Evolutionary conservation across 768 basidiomycete species (phyloP), one percentile per base, ranked within the genome.

Genomic region (Amanita rubescens): DNA sequence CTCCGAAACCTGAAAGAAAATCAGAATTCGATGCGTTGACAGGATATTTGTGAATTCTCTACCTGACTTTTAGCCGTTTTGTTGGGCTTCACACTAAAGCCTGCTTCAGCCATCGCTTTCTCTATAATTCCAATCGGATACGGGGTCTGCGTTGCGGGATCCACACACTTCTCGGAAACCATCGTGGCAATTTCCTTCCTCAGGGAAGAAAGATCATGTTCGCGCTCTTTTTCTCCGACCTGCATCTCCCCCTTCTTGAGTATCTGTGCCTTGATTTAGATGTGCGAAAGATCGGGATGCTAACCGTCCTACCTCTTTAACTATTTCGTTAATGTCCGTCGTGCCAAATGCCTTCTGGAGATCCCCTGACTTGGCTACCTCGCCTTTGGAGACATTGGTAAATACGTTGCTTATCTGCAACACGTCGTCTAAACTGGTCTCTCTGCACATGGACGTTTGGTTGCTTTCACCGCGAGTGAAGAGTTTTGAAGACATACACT

Each of bases 351-450:
- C 85, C 69, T 97, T 97, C 67, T 91, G 79, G 45, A 98, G 84
- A 63, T 99, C 95, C 22, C 84, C 85, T 43, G 80, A 77, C 65
- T 90, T 90, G 0, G 96, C 94, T 1, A 93, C 80, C 65, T 94
- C 90, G 20, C 96, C 96, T 69, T 98, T 98, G 6, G 94, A 90
- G 34, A 98, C 94, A 69, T 98, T 98, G 32, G 81, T 77, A 69
- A 98, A 99, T 51, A 99, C 92, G 63, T 94, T 92, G 60, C 83
- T 88, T 64, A 98, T 94, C 69, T 99, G 96, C 42, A 98, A 77
- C 35, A 99, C 92, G 62, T 99, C 96, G 62, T 95, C 91, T 30
- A 98, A 71, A 71, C 88, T 86, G 27, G 88, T 92, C 75, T 98
- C 94, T 24, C 90, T 93, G 61, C 3, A 53, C 12, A 41, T 39